These are phyloP conservation scores for Kitagawia praeruptora DNA, from an alignment of 129 eudicot species.

Conservation along the genomic window DNA sequence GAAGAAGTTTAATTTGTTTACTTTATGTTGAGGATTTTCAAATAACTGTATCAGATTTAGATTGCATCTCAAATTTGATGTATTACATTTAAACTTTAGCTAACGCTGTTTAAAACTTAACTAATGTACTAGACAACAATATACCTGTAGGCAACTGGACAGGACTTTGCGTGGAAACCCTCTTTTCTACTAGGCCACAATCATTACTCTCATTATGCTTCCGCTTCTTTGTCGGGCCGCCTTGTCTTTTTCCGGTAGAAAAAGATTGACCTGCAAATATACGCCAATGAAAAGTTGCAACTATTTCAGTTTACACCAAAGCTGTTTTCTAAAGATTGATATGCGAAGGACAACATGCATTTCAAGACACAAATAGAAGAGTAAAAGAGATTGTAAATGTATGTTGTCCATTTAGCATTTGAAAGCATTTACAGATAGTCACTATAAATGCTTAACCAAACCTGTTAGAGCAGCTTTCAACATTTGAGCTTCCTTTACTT, in stretches of 20 bases:
- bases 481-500: conserved; percentile 15
- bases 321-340: not conserved
- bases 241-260: conserved; percentile 7
- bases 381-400: not conserved
- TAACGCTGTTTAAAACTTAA: not conserved
- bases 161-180: conserved; percentile 7
- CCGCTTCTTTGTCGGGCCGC: conserved; percentile 29
- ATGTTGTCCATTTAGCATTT: not conserved
- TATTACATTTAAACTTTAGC: not conserved
- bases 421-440: not conserved
- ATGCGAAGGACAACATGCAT: not conserved
- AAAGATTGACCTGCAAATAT: conserved; percentile 5
- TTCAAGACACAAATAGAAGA: not conserved
- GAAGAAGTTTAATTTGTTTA: not conserved
- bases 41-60: not conserved
- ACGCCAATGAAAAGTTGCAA: not conserved
- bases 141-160: conserved; percentile 33
- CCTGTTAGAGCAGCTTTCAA: conserved; percentile 14
- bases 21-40: not conserved
- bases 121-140: not conserved
- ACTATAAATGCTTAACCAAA: not conserved
- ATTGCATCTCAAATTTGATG: not conserved
- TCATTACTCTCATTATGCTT: conserved; percentile 15
- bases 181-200: conserved; percentile 15
- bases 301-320: not conserved